Percentiles rank a stretch among this genome's conserved stretches.
These are phyloP conservation scores for Lentithecium fluviatile DNA, from an alignment of 495 filamentous ascomycete species.

Conservation along the genomic window DNA sequence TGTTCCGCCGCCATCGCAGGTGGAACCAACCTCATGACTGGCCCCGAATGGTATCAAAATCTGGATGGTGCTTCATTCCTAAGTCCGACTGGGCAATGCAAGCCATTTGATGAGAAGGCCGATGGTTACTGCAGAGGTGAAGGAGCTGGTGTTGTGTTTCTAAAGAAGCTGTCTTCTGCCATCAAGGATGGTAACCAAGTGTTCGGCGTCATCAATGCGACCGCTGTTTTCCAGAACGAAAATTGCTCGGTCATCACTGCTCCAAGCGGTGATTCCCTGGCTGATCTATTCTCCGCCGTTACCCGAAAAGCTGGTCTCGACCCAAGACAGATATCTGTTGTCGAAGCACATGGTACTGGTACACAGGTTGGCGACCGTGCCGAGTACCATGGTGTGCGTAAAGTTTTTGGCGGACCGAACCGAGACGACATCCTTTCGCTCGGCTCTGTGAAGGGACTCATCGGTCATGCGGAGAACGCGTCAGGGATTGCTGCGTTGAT, in stretches of 20 bases:
- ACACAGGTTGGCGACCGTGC: conserved; percentile 19
- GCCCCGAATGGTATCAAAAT: neutral
- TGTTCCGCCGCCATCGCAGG: conserved; percentile 18
- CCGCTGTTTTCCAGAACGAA: conserved; percentile 44
- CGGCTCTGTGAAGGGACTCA: conserved; percentile 40
- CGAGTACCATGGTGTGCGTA: conserved; percentile 8
- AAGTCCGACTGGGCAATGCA: conserved; percentile 28
- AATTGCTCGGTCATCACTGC: conserved; percentile 41
- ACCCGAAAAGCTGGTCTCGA: conserved; percentile 29
- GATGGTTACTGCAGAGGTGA: conserved; percentile 53
- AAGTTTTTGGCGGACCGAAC: neutral
- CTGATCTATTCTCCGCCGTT: neutral
- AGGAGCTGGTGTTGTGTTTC: conserved; percentile 42
- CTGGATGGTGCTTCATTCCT: conserved; percentile 13
- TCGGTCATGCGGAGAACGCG: conserved; percentile 41
- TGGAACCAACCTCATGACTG: conserved; percentile 15
- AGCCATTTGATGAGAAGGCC: conserved; percentile 43
- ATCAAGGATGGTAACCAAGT: conserved; percentile 42
- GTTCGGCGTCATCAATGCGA: conserved; percentile 46
- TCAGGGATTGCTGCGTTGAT: conserved; percentile 44
- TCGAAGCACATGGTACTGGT: conserved; percentile 28
- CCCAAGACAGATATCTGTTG: neutral
- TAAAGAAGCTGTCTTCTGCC: conserved; percentile 43
- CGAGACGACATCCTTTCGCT: neutral
- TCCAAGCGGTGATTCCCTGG: conserved; percentile 1